Evolutionary conservation across 176 grass and related monocot species (phyloP).

Genomic region (Calamus simplicifolius): DNA sequence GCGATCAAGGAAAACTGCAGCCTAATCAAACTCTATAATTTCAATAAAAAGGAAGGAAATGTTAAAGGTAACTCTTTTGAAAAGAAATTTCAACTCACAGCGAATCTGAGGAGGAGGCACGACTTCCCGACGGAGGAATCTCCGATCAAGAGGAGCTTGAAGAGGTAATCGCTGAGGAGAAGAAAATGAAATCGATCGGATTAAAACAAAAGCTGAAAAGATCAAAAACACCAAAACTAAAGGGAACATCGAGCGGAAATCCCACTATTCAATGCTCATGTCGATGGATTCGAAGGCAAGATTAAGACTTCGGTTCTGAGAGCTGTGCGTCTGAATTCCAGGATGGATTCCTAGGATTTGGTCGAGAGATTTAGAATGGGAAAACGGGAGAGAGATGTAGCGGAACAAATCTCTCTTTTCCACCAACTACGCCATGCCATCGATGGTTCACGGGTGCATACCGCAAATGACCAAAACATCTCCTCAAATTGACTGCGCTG

Average conservation of each 20-base stretch:
- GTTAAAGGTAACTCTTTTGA: neutral
- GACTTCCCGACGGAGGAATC: constrained; percentile 96
- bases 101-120: constrained; percentile 84
- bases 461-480: too few species aligned
- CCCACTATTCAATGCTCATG: constrained; percentile 62
- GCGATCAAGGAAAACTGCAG: too few species aligned
- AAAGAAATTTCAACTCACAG: constrained; percentile 28
- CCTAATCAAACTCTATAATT: neutral
- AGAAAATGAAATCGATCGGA: neutral
- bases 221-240: too few species aligned
- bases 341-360: too few species aligned
- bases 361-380: too few species aligned
- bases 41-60: neutral
- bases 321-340: too few species aligned
- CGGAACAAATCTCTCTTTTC: too few species aligned
- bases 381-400: too few species aligned
- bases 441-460: too few species aligned
- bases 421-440: too few species aligned
- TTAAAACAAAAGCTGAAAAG: neutral
- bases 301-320: too few species aligned
- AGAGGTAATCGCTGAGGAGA: constrained; percentile 78
- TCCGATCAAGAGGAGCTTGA: constrained; percentile 98
- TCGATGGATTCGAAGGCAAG: neutral
- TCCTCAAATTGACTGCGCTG: too few species aligned
- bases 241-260: neutral